phyloP scores from a whole-genome alignment of 2,329 filamentous ascomycete genomes.

The Talaromyces sp. region DNA sequence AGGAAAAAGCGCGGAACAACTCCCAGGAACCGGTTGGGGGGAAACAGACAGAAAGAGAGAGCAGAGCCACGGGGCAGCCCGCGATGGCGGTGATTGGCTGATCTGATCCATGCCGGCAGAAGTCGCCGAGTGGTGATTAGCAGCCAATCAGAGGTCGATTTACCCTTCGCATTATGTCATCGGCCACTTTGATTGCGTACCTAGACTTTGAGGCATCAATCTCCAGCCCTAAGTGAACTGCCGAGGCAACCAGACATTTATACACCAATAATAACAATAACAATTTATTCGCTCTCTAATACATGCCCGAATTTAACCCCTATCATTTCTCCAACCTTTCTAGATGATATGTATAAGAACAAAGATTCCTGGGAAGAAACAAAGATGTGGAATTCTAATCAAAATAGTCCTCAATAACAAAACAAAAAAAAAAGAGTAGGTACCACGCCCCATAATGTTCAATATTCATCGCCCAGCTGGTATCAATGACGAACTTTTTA shows the following conservation, averaged over 20 bases:
- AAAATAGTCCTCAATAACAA: neutral
- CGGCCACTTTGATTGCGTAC: neutral
- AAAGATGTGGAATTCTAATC: neutral
- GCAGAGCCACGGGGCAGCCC: conserved; percentile 35
- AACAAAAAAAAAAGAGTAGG: neutral
- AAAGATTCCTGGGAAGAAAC: conserved; percentile 1
- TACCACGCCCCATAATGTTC: conserved; percentile 1
- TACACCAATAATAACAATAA: no score
- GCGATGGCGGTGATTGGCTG: conserved; percentile 32
- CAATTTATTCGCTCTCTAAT: neutral
- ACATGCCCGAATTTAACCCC: neutral
- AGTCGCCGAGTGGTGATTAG: conserved; percentile 28
- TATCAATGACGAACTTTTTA: conserved; percentile 2
- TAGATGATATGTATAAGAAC: conserved; percentile 11
- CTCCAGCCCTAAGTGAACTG: neutral
- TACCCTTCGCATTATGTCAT: conserved; percentile 1
- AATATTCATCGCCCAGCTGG: neutral
- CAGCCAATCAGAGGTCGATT: neutral
- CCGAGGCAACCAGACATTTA: neutral
- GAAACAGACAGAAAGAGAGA: conserved; percentile 28
- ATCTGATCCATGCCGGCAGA: conserved; percentile 32
- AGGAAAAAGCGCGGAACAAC: conserved; percentile 26
- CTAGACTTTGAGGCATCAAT: neutral
- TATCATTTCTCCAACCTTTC: neutral
- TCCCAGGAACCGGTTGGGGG: conserved; percentile 27